phyloP scores from a whole-genome alignment of 768 basidiomycete species.

The Mycena leptocephala region DNA sequence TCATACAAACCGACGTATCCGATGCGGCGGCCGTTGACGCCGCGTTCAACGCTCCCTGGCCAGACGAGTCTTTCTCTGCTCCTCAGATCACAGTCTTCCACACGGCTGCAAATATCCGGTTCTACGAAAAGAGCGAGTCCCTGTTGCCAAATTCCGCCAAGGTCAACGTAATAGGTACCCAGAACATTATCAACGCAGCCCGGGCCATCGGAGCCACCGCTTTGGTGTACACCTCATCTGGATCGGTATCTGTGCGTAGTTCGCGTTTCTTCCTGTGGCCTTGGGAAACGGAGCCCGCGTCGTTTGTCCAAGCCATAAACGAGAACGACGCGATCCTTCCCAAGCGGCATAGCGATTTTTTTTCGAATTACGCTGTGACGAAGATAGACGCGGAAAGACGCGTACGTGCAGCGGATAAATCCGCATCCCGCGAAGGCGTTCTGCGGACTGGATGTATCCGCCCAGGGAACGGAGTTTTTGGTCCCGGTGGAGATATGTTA shows the following conservation, averaged over 20 bases:
- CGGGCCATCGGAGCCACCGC: conserved; percentile 68
- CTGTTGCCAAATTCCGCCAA: conserved; percentile 70
- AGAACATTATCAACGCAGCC: conserved; percentile 76
- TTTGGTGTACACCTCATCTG: conserved; percentile 84
- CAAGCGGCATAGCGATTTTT: conserved; percentile 72
- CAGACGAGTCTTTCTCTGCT: conserved; percentile 51
- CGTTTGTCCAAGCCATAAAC: conserved; percentile 75
- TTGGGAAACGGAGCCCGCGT: conserved; percentile 75
- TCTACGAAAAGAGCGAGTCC: conserved; percentile 73
- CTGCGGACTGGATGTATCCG: conserved; percentile 83
- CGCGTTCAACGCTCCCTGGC: conserved; percentile 81
- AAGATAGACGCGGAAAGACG: conserved; percentile 72
- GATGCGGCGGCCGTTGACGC: conserved; percentile 67
- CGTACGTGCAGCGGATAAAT: conserved; percentile 50
- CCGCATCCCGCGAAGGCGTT: conserved; percentile 45
- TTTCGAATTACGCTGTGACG: conserved; percentile 85
- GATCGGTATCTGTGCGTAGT: conserved; percentile 71
- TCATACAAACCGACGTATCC: conserved; percentile 73
- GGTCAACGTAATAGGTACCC: conserved; percentile 79
- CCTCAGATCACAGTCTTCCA: conserved; percentile 79
- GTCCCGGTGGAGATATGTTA: conserved; percentile 82
- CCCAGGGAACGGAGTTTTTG: conserved; percentile 86
- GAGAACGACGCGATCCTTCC: conserved; percentile 73
- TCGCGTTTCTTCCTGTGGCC: conserved; percentile 82
- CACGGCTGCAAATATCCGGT: conserved; percentile 85